Base-by-base conservation (phyloP, 2,329 filamentous ascomycete species). In the Pochonia chlamydosporia region DNA sequence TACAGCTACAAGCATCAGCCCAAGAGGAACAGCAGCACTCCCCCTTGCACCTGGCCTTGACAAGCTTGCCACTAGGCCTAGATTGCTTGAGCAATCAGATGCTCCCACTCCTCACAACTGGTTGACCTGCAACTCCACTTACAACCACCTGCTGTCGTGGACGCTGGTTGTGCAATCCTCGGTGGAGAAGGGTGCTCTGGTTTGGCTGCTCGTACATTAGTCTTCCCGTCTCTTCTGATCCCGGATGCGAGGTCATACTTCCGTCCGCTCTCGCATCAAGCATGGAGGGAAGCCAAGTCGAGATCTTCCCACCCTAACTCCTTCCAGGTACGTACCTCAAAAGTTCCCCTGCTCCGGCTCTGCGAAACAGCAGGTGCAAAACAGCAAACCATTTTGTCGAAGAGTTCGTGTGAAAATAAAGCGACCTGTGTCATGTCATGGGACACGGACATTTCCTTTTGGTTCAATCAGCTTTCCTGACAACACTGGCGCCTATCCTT, bases 181-280 rank as follows among this genome's bases (percentile, higher is more conserved):
- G 54, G 53, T 57, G 54, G 54, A 51, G 46, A 46, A 42, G 41
- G 49, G 49, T 48, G 51, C 42, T 52, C 43, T 56, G 40, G 50
- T 54, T 54, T 53, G 52, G 48, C 48, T 52, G 58, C 57, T 56
- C 53, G 58, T 59, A 61, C 59, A 55, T 63, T 64, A 64, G 61
- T 49, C 56, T 63, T 63, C 60, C 62, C 60, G 62, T 63, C 57
- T 51, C 51, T 50, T 21, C 44, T 46, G 46, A 48, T 49, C 47
- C 50, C 54, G 54, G 54, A 56, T 53, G 54, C 50, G 52, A 54
- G 50, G 40, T 51, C 39, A 41, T 46, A 48, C 52, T 52, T 56
- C 52, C 54, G 54, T 53, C 52, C 44, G 47, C 46, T 35, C 39
- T 47, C 45, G 46, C 46, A 54, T 44, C 41, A 51, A 11, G 28